Conservation (phyloP, 225 moss, liverwort and hornwort genomes). For the Polytrichum commune region DNA sequence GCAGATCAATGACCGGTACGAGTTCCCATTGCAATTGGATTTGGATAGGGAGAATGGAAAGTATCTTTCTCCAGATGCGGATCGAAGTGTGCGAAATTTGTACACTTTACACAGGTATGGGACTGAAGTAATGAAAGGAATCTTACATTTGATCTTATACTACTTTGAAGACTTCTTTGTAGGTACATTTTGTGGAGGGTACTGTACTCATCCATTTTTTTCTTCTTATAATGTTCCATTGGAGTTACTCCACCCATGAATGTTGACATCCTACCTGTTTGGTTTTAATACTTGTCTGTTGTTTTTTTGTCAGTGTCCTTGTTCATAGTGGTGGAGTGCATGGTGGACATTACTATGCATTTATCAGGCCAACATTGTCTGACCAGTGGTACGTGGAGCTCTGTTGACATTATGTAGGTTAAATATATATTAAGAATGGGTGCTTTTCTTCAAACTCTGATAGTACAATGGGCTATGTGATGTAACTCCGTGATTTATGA, state of each 20-base stretch:
- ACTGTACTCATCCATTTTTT: no score
- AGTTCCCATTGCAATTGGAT: constrained; percentile 98
- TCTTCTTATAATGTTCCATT: no score
- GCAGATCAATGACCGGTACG: constrained; percentile 99
- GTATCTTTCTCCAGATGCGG: constrained; percentile 96
- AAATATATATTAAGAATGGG: no score
- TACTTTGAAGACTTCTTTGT: no score
- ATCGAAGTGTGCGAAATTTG: constrained; percentile 93
- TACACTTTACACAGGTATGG: constrained; percentile 88
- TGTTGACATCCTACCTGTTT: no score
- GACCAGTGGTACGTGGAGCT: constrained; percentile 74
- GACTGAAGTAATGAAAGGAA: no score
- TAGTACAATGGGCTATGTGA: no score
- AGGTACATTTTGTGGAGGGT: no score
- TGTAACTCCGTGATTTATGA: no score
- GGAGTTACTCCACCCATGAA: no score
- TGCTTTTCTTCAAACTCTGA: no score
- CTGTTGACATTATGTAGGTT: not conserved
- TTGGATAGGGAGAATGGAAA: constrained; percentile 89
- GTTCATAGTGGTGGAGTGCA: constrained; percentile 99
- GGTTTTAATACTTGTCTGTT: not conserved
- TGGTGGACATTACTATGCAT: constrained; percentile 99
- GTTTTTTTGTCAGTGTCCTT: constrained; percentile 53
- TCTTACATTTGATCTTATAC: no score
- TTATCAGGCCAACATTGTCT: constrained; percentile 92